Base-by-base conservation (phyloP, 2,329 filamentous ascomycete genomes). In the Paecilomyces variotii region DNA sequence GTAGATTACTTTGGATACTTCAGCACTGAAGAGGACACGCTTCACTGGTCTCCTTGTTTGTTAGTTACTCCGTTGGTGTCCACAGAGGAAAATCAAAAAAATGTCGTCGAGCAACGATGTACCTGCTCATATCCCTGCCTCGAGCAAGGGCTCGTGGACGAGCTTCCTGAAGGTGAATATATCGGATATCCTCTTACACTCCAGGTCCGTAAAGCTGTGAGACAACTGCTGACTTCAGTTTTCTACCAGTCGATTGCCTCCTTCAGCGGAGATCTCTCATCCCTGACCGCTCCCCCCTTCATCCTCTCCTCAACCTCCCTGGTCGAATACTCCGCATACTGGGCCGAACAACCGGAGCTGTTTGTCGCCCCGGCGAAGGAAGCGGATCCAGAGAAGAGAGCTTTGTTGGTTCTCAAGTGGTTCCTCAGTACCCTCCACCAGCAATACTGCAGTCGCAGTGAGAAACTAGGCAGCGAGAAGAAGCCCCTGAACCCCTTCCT, bases 401-500 rank as follows among this genome's bases (percentile, higher is more conserved):
- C 90, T 24, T 77, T 96, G 64, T 80, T 93, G 34, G 93, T 97
- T n/a, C 79, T 97, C 67, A 95, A 93, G 76, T 97, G 93, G 93
- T 97, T 97, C 78, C 78, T 97, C 57, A 92, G 87, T 69, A 96
- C 92, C 2, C 81, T 97, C 56, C 96, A 94, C 79, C 90, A 95
- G 75, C 91, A 96, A 56, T 88, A 88, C 72, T 83, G 82, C 66
- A 85, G 80, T 66, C 79, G 85, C 60, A 95, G 90, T 71, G 92
- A 97, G 72, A 86, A 87, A 72, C 76, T 86, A 63, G 91, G 91
- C 55, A 94, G 91, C 70, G 93, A 97, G 81, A 97, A 97, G 85
- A 99, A 97, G 80, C 93, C 93, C 2, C 78, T 99, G 60, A 97
- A 99, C 71, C 94, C 94, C 0, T 97, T 99, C 77, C 78, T 99